phyloP scores from a whole-genome alignment of 2,329 filamentous ascomycete species.

The Dryadomyces quercivorus region DNA sequence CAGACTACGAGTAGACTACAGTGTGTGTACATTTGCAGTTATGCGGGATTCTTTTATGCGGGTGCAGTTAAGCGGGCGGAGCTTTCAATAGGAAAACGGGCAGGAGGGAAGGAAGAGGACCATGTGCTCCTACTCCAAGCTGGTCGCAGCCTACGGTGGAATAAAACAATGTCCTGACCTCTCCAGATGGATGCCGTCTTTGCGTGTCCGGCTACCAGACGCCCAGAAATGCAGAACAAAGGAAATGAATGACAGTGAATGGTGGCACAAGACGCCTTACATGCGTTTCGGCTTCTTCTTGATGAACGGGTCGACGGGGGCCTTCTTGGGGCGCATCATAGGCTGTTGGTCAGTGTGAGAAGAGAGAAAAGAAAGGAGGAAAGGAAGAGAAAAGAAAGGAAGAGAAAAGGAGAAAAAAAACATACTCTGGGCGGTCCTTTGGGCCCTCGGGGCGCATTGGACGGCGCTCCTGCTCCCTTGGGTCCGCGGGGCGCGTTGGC shows the following conservation, averaged over 20 bases:
- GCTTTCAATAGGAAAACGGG: too few relatives aligned
- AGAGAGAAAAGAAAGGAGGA: neutral
- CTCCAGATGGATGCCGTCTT: neutral
- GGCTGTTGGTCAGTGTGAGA: constrained; percentile 1
- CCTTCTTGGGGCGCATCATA: constrained; percentile 20
- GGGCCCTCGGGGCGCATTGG: constrained; percentile 2
- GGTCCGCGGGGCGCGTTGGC: too few relatives aligned
- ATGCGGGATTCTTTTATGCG: neutral
- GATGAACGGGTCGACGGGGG: constrained; percentile 32
- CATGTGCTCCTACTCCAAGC: too few relatives aligned
- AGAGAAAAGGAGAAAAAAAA: neutral
- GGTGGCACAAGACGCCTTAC: neutral
- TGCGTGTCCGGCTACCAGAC: neutral
- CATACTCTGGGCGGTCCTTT: neutral
- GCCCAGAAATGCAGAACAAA: neutral
- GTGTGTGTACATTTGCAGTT: neutral
- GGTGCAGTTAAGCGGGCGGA: neutral
- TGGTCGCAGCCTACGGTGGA: too few relatives aligned
- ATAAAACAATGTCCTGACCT: too few relatives aligned
- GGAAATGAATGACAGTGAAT: too few relatives aligned
- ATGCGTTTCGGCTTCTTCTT: constrained; percentile 14
- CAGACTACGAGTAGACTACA: too few relatives aligned
- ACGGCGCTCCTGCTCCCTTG: neutral
- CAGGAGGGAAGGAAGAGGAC: too few relatives aligned
- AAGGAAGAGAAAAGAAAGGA: neutral